These are phyloP conservation scores for Ogataea pini DNA, from an alignment of 805 yeast genomes.

Conservation along the genomic window DNA sequence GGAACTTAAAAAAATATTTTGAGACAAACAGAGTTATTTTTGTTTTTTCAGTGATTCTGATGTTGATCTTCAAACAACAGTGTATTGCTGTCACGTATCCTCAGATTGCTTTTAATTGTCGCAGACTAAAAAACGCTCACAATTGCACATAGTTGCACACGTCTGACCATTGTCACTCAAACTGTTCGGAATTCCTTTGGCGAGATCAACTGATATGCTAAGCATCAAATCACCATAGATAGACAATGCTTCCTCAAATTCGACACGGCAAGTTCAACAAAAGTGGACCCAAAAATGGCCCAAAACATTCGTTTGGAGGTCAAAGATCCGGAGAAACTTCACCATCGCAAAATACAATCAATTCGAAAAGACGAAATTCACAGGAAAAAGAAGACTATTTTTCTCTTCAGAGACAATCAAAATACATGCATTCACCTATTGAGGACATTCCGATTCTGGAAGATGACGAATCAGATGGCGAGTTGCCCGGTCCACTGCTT, in stretches of 20 bases:
- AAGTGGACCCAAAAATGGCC: neutral
- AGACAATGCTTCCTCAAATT: conserved; percentile 5
- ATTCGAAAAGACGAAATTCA: neutral
- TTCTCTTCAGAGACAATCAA: conserved; percentile 7
- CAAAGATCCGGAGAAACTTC: conserved; percentile 3
- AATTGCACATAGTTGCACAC: no score
- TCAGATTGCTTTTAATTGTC: no score
- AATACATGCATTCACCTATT: conserved; percentile 16
- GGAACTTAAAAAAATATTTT: neutral
- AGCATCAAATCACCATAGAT: no score
- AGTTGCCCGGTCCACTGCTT: conserved; percentile 26
- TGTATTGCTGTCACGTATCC: no score
- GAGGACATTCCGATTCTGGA: conserved; percentile 33
- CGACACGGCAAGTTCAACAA: neutral
- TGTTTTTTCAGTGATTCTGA: neutral
- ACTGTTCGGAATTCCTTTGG: no score
- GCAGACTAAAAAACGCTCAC: no score
- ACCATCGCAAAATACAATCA: conserved; percentile 1
- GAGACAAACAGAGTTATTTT: neutral
- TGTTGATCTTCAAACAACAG: no score
- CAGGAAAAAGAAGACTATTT: conserved; percentile 12
- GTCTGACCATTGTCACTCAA: no score
- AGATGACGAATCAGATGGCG: conserved; percentile 34
- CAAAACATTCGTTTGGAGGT: neutral
- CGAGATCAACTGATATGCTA: no score